These are phyloP conservation scores for Tagetes patula DNA, from an alignment of 129 eudicot genomes.

Conservation along the genomic window DNA sequence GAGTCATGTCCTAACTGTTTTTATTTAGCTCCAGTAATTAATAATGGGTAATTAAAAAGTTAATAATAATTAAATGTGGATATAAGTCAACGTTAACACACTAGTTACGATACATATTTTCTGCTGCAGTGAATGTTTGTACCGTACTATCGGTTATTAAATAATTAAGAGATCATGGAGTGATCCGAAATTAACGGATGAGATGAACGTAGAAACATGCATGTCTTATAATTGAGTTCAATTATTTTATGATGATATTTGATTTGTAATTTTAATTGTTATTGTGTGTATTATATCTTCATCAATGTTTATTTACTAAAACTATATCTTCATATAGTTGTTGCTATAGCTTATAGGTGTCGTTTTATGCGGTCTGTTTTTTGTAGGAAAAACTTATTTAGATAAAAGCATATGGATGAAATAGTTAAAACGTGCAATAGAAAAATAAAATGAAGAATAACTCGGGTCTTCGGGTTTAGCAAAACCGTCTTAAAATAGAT, in stretches of 20 bases:
- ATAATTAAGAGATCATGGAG: slow-evolving; percentile 26
- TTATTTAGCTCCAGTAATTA: slow-evolving; percentile 10
- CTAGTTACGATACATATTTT: slow-evolving; percentile 30
- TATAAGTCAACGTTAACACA: slow-evolving; percentile 41
- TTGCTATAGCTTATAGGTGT: too few relatives aligned
- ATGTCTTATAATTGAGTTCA: slow-evolving; percentile 15
- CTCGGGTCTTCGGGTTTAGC: too few relatives aligned
- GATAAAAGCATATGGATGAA: too few relatives aligned
- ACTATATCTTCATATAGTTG: too few relatives aligned
- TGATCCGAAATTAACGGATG: slow-evolving; percentile 37
- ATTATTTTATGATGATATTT: not conserved
- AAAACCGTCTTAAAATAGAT: too few relatives aligned
- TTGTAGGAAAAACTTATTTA: too few relatives aligned
- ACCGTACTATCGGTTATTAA: slow-evolving; percentile 22
- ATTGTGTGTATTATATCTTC: not conserved
- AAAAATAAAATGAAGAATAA: too few relatives aligned
- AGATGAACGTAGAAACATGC: slow-evolving; percentile 26
- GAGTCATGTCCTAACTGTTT: slow-evolving; percentile 30
- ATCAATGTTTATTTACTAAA: too few relatives aligned
- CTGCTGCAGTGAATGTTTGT: slow-evolving; percentile 39
- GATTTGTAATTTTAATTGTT: too few relatives aligned
- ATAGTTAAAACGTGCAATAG: too few relatives aligned
- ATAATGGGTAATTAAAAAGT: not conserved
- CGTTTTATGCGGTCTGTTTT: too few relatives aligned
- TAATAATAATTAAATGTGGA: slow-evolving; percentile 14